Evolutionary conservation across 768 basidiomycete species (phyloP), one percentile per base, ranked within the genome.

Genomic region (Amanita jacksonii): DNA sequence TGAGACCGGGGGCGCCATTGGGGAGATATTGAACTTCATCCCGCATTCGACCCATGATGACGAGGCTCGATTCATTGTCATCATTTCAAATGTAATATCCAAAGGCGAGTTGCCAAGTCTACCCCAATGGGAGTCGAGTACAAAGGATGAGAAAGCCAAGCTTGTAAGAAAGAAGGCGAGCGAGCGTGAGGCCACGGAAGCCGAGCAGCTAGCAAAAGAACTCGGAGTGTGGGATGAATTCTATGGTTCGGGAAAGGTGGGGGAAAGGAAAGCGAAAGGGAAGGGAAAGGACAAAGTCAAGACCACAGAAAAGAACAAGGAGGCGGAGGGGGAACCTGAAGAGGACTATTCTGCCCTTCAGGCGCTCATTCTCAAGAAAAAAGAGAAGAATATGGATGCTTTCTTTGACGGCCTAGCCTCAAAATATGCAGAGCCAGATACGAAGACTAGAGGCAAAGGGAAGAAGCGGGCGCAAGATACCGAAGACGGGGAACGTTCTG

Each of bases 171-270:
- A 72, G 66, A 88, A 85, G 60, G 74, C 76, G 53, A 75, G 79
- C 1, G 69, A 79, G 49, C 83, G 81, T 58, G 91, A 93, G 59
- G 88, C 87, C 1, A 65, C 66, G 44, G 89, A 94, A 53, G 92
- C 92, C 3, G 92, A 89, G 60, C 69, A 74, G 15, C 64, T 82
- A 32, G 92, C 92, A 4, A 87, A 79, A 52, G 87, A 89, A 50
- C 63, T 97, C 12, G 92, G 91, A 2, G 85, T 96, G 8, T 93
- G 90, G 89, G 91, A 96, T 45, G 88, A 91, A 52, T 91, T 91
- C 54, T 90, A 86, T 55, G 87, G 85, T 4, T 77, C 69, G 49
- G 87, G 85, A 3, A 85, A 82, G 62, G 60, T 70, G 1, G 74
- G 77, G 5, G 66, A 76, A 27, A 70, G 77, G 50, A 77, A 76